These are phyloP conservation scores for Quercus bicolor DNA, from an alignment of 306 rosid genomes.

Conservation along the genomic window DNA sequence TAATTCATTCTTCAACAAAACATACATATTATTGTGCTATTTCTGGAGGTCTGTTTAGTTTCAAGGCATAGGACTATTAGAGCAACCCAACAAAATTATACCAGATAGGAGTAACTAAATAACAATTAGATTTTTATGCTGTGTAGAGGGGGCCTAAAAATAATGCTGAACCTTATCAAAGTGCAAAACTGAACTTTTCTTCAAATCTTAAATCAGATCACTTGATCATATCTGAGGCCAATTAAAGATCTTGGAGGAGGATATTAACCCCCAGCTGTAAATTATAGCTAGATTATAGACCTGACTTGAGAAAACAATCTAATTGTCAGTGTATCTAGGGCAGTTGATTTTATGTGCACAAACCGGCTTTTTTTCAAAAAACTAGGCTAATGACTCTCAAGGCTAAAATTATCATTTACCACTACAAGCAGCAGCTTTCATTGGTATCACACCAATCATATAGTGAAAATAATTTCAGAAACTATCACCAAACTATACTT, in stretches of 20 bases:
- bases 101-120: not conserved
- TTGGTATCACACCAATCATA: slow-evolving; percentile 10
- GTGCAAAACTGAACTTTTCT: not conserved
- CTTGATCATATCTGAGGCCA: not conserved
- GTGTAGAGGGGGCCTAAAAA: not conserved
- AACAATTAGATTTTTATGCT: not conserved
- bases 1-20: not conserved
- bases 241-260: not conserved
- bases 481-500: slow-evolving; percentile 16
- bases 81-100: not conserved
- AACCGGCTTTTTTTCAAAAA: not conserved
- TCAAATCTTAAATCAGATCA: not conserved
- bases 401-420: not conserved
- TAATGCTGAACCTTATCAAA: not conserved
- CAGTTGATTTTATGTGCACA: too few relatives aligned
- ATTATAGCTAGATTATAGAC: not conserved
- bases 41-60: not conserved
- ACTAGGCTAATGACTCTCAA: not conserved
- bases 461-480: slow-evolving; percentile 11
- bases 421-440: not conserved
- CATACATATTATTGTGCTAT: not conserved
- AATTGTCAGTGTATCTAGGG: not conserved
- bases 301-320: not conserved
- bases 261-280: not conserved
- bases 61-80: not conserved